Evolutionary conservation across 2,329 filamentous ascomycete species (phyloP), one percentile per base, ranked within the genome.

Genomic region (Talaromyces sp.): DNA sequence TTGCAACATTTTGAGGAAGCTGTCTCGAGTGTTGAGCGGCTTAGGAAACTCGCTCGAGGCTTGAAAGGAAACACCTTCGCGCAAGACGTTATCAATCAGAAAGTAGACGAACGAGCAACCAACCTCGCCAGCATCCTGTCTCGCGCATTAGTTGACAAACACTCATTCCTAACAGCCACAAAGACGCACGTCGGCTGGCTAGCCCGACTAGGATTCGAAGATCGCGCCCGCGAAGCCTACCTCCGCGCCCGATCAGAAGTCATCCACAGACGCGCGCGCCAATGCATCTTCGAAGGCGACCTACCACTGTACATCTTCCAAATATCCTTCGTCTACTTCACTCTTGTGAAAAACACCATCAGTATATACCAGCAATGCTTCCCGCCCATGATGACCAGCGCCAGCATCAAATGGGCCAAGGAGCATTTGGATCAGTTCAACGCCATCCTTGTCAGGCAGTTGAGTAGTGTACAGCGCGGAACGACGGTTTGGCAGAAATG

Each of bases 341-440:
- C 89, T 63, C 86, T 97, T 69, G 94, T 99, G 75, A 89, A 92
- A 71, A 97, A 98, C 78, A 98, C 95, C 0, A 91, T 98, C 67
- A 86, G 87, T 73, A 93, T 91, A 73, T 97, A 95, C 78, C 92
- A 96, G 82, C 78, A 80, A 62, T 96, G 92, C 76, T 98, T 98
- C 75, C 89, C 93, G 11, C 85, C 91, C 29, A 84, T 88, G 15
- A 92, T 95, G 82, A 96, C 95, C 85, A 96, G 92, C 72, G 93
- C 93, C 0, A 96, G 93, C 72, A 94, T 99, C 72, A 96, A 94
- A 75, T 99, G 95, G 95, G 93, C 93, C n/a, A 98, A 97, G 78
- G 90, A 95, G 71, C 89, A 96, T 75, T 88, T 98, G 1, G 93
- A 97, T 71, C 88, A 88, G 1, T 98, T 98, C 82, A 98, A 97